Evolutionary conservation across 192 early-diverging fungal genomes (phyloP).

Genomic region (Coemansia sp.): DNA sequence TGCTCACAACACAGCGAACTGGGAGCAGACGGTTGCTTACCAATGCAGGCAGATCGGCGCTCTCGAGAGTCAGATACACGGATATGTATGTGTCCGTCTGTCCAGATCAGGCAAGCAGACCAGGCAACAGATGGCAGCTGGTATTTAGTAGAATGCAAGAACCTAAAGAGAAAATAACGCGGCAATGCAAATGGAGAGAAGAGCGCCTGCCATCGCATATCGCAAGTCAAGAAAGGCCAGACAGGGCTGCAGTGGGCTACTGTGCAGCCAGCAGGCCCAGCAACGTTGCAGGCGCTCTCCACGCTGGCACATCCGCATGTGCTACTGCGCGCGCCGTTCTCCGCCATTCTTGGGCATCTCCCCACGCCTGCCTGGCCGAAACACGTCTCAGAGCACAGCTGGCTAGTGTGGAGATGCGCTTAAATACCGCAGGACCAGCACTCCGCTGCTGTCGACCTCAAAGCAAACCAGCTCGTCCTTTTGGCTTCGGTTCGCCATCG

Average conservation of each 20-base stretch:
- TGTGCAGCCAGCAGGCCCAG: not conserved
- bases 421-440: slow-evolving; percentile 20
- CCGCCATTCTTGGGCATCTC: not conserved
- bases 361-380: not conserved
- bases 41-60: not conserved
- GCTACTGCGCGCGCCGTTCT: slow-evolving; percentile 12
- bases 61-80: not conserved
- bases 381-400: slow-evolving; percentile 6
- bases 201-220: not conserved
- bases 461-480: slow-evolving; percentile 22
- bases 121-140: not conserved
- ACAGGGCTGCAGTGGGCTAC: not conserved
- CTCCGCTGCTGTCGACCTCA: slow-evolving; percentile 18
- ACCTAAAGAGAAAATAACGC: not conserved
- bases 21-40: not conserved
- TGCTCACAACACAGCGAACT: not conserved
- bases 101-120: not conserved
- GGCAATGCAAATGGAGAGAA: not conserved
- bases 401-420: not conserved
- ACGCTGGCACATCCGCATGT: slow-evolving; percentile 8
- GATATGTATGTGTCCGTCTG: not conserved
- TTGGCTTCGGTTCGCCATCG: slow-evolving; percentile 8
- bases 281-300: slow-evolving; percentile 25
- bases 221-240: not conserved
- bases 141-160: slow-evolving; percentile 2